phyloP scores from a whole-genome alignment of 2,329 filamentous ascomycete species.

The Pezicula carpinea region DNA sequence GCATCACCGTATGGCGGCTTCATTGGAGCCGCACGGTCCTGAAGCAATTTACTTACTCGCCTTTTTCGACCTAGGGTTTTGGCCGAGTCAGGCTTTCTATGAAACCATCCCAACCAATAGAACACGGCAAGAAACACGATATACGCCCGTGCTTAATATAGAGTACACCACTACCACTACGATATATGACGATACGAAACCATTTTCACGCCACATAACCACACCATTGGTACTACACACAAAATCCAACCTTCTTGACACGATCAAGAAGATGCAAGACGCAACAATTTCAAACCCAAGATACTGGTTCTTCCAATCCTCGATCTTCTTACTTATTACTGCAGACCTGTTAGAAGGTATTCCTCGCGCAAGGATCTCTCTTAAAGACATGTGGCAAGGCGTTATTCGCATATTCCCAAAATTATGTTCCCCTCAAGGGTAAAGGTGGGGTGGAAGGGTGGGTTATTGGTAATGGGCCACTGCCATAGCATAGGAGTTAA shows the following conservation, averaged over 20 bases:
- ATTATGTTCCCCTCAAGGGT: background rate
- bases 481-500: conserved; percentile 1
- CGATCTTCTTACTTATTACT: background rate
- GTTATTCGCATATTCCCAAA: background rate
- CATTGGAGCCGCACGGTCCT: background rate
- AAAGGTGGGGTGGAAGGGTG: background rate
- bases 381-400: conserved; percentile 1
- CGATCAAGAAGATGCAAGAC: background rate
- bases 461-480: background rate
- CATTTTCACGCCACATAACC: conserved; percentile 2
- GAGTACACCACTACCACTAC: conserved; percentile 1
- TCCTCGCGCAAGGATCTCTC: background rate
- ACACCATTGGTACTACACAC: background rate
- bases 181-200: conserved; percentile 4
- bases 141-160: background rate
- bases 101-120: conserved; percentile 19
- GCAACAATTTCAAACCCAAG: background rate
- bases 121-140: background rate
- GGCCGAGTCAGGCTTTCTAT: conserved; percentile 58
- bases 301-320: background rate
- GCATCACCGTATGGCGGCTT: conserved; percentile 16
- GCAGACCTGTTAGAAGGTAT: background rate
- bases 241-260: too few relatives aligned
- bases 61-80: conserved; percentile 42
- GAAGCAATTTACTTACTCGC: conserved; percentile 23